These are phyloP conservation scores for Gastrodia elata DNA, from an alignment of 106 monocot species.

Conservation along the genomic window DNA sequence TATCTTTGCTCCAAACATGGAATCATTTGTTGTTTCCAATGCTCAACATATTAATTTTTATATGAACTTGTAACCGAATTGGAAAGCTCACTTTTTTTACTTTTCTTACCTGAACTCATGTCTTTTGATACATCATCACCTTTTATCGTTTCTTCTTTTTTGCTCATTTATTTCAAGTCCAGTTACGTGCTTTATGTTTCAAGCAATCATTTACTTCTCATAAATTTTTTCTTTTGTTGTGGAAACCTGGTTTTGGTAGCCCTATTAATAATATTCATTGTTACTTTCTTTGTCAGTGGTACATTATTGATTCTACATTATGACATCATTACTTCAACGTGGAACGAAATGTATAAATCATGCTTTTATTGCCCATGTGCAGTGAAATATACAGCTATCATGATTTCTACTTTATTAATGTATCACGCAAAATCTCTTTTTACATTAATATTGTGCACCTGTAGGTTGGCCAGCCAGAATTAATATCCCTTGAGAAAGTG, in stretches of 20 bases:
- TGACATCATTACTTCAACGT: not conserved
- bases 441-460: conserved; percentile 8
- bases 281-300: not conserved
- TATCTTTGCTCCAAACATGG: not conserved
- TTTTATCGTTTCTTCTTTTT: not conserved
- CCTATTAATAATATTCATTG: not conserved
- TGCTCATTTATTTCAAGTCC: not conserved
- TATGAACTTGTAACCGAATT: not conserved
- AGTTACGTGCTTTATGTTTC: not conserved
- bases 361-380: not conserved
- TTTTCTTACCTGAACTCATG: not conserved
- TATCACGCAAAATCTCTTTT: conserved; percentile 6
- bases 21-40: not conserved
- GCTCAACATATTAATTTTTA: not conserved
- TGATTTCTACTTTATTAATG: not conserved
- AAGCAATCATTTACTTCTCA: not conserved
- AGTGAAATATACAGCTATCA: not conserved
- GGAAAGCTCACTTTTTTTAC: no score
- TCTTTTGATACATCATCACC: not conserved
- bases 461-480: conserved; percentile 81
- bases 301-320: not conserved
- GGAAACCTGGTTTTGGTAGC: not conserved
- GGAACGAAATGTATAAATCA: not conserved
- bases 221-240: not conserved
- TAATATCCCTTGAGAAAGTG: conserved; percentile 73